phyloP scores from a whole-genome alignment of 768 basidiomycete species.

The Tulasnella sp. region DNA sequence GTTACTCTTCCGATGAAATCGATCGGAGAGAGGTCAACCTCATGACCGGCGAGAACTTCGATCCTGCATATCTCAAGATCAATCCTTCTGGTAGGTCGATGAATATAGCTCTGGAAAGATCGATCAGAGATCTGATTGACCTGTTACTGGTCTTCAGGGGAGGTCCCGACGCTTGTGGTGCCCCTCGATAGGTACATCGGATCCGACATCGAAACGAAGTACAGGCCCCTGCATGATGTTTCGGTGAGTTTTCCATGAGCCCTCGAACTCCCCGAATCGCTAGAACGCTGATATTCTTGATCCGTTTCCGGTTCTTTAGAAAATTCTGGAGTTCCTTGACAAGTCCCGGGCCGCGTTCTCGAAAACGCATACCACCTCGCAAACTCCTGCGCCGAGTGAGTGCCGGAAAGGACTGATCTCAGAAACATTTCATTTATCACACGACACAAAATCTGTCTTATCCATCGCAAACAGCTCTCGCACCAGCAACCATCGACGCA shows the following conservation, averaged over 20 bases:
- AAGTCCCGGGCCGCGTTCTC: slow-evolving; percentile 63
- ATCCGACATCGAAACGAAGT: slow-evolving; percentile 61
- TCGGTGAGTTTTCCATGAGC: slow-evolving; percentile 39
- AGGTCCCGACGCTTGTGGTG: slow-evolving; percentile 76
- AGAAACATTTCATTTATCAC: not conserved
- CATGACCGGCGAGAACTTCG: slow-evolving; percentile 74
- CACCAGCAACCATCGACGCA: slow-evolving; percentile 74
- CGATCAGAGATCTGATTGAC: slow-evolving; percentile 29
- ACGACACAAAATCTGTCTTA: not conserved
- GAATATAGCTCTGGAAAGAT: too few relatives aligned
- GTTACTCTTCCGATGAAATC: slow-evolving; percentile 68
- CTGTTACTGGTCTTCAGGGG: slow-evolving; percentile 39
- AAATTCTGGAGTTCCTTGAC: slow-evolving; percentile 71
- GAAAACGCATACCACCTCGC: slow-evolving; percentile 55
- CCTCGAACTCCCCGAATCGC: not conserved
- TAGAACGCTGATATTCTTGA: too few relatives aligned
- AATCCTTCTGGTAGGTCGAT: slow-evolving; percentile 57
- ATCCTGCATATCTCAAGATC: slow-evolving; percentile 61
- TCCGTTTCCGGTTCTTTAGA: too few relatives aligned
- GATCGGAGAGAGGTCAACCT: slow-evolving; percentile 47
- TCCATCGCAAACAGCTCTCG: slow-evolving; percentile 33
- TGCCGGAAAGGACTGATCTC: slow-evolving; percentile 30
- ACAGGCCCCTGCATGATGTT: slow-evolving; percentile 66
- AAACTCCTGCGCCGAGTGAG: slow-evolving; percentile 43
- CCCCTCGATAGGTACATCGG: slow-evolving; percentile 63